Conservation (phyloP, 345 rosid genomes). For the Eucalyptus cladocalyx region DNA sequence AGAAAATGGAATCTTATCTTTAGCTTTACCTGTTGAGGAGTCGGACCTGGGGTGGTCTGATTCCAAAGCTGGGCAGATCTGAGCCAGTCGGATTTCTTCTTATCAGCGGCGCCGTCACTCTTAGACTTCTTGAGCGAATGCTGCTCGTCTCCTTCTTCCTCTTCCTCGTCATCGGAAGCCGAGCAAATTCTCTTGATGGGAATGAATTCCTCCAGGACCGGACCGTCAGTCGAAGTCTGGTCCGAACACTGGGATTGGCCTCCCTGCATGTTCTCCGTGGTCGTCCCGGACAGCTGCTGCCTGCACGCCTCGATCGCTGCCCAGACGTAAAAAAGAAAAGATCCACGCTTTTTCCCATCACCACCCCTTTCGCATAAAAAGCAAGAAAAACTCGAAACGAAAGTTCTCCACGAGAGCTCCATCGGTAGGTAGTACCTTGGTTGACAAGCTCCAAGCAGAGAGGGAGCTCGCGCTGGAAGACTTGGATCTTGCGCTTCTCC, state of each 20-base stretch:
- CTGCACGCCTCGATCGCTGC: slow-evolving; percentile 77
- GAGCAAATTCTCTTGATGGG: slow-evolving; percentile 43
- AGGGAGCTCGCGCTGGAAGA: slow-evolving; percentile 92
- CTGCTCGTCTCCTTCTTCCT: slow-evolving; percentile 10
- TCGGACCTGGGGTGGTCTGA: slow-evolving; percentile 56
- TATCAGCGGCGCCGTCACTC: slow-evolving; percentile 9
- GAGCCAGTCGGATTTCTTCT: slow-evolving; percentile 93
- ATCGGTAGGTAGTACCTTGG: slow-evolving; percentile 33
- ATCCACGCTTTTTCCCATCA: background rate
- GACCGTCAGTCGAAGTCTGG: slow-evolving; percentile 65
- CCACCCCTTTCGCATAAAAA: background rate
- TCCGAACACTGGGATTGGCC: slow-evolving; percentile 81
- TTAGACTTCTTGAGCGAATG: slow-evolving; percentile 18
- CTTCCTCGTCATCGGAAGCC: slow-evolving; percentile 3
- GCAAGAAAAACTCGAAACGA: background rate
- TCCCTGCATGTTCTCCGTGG: slow-evolving; percentile 29
- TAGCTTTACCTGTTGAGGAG: slow-evolving; percentile 17
- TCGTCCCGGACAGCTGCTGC: slow-evolving; percentile 57
- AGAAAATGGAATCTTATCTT: background rate
- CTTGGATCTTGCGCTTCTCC: slow-evolving; percentile 83
- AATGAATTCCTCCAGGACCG: slow-evolving; percentile 73
- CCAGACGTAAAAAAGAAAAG: background rate
- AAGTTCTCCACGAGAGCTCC: background rate
- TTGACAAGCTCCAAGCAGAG: slow-evolving; percentile 85
- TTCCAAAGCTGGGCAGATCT: slow-evolving; percentile 95